phyloP scores from a whole-genome alignment of 371 early-diverging fungal genomes.

The Zychaea mexicana region DNA sequence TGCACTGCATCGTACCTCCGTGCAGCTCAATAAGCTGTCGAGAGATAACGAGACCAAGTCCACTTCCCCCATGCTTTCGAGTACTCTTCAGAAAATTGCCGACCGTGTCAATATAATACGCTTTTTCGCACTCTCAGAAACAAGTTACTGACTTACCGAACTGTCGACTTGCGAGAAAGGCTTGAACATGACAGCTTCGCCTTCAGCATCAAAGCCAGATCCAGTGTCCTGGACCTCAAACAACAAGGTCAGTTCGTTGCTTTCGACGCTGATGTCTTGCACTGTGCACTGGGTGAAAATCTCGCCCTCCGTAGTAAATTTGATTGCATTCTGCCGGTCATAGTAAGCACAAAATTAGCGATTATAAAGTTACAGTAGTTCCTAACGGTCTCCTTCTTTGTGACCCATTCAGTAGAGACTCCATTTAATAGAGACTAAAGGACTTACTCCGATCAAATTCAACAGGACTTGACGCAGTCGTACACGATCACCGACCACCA shows the following conservation, averaged over 20 bases:
- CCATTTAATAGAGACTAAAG: no score
- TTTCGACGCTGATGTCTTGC: constrained; percentile 26
- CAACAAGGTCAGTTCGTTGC: constrained; percentile 41
- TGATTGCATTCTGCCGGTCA: constrained; percentile 61
- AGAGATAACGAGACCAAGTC: constrained; percentile 64
- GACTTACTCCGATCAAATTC: constrained; percentile 57
- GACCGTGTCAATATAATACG: neutral
- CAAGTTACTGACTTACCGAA: constrained; percentile 37
- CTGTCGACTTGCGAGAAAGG: constrained; percentile 70
- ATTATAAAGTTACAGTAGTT: neutral
- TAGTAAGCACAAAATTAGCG: neutral
- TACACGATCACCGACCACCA: constrained; percentile 61
- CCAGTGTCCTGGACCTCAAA: constrained; percentile 72
- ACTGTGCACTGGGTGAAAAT: constrained; percentile 62
- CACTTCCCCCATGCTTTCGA: constrained; percentile 70
- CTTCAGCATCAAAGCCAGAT: constrained; percentile 62
- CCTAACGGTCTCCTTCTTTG: neutral
- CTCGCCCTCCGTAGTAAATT: constrained; percentile 65
- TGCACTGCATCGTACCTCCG: constrained; percentile 62
- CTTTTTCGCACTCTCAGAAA: neutral
- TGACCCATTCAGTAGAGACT: no score
- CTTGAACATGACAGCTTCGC: constrained; percentile 69
- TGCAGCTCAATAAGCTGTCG: constrained; percentile 66
- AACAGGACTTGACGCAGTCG: constrained; percentile 60
- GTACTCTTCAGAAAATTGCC: constrained; percentile 36